Evolutionary conservation across 306 rosid species (phyloP).

Genomic region (Rosa lucieae): DNA sequence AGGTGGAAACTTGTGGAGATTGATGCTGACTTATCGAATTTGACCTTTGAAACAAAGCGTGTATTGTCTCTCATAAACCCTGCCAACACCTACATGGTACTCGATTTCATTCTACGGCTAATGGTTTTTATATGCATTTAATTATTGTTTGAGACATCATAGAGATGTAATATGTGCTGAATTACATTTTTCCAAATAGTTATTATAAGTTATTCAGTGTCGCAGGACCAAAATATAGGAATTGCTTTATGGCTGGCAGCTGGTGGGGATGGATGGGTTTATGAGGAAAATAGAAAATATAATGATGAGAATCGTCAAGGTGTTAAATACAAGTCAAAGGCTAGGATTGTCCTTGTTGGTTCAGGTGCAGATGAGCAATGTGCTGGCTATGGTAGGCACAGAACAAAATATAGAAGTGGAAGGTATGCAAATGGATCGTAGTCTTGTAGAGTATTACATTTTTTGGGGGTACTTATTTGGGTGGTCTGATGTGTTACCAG

Average conservation of each 20-base stretch:
- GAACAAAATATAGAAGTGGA: constrained; percentile 75
- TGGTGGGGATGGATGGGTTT: constrained; percentile 85
- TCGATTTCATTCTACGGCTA: constrained; percentile 10
- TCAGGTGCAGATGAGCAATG: constrained; percentile 99
- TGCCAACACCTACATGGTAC: constrained; percentile 93
- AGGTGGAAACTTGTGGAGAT: constrained; percentile 92
- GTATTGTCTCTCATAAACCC: constrained; percentile 89
- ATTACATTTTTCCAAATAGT: constrained; percentile 1
- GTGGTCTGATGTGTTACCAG: constrained; percentile 43
- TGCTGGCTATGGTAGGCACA: constrained; percentile 98
- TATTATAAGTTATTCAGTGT: constrained; percentile 13
- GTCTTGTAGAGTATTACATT: not conserved
- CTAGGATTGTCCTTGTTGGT: constrained; percentile 95
- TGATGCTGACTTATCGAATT: constrained; percentile 63
- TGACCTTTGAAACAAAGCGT: constrained; percentile 67
- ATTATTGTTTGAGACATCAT: not conserved
- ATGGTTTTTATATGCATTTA: not conserved
- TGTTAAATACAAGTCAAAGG: constrained; percentile 67
- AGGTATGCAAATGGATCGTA: constrained; percentile 47
- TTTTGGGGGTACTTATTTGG: constrained; percentile 22
- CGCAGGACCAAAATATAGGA: constrained; percentile 90
- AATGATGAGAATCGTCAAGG: constrained; percentile 41
- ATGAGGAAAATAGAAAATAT: constrained; percentile 40
- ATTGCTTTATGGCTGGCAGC: constrained; percentile 92
- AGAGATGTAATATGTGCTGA: not conserved